Base-by-base conservation (phyloP, 2,329 filamentous ascomycete species). In the Colletotrichum somersetense region DNA sequence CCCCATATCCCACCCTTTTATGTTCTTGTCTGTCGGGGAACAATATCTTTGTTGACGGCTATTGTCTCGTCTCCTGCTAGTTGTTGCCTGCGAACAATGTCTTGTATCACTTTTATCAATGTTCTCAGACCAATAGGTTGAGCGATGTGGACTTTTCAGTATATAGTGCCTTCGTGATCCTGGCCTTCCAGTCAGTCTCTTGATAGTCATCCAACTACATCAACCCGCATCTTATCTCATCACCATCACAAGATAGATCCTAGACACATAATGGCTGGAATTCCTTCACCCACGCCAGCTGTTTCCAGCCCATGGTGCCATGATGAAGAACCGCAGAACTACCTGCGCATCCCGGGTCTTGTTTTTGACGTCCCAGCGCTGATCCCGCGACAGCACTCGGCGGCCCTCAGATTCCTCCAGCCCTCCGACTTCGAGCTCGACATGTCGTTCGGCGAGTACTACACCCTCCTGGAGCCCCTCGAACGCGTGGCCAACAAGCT, bases 331-430 rank as follows among this genome's bases (percentile, higher is more conserved):
- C 53, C 69, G 10, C 69, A 72, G 50, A 16, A 68, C 30, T 72
- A 72, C 48, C 55, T 72, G n/a, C 69, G 69, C 53, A 69, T 72
- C 33, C 69, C 69, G 12, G 69, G 69, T 16, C 53, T 72, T 44
- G 23, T 55, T 46, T 69, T 72, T 23, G 66, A 52, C 5, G 20
- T 64, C 30, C 66, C 53, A 1, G 16, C 20, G 14, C 66, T 72
- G 11, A 65, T 72, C 8, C 66, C 69, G 12, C 57, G 55, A 8
- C n/a, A 35, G 26, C 53, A 69, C 33, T 62, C 55, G 3, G 58
- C 59, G 3, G 69, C 59, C 14, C 66, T 69, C 35, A 26, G 18
- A 16, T 72, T 64, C 55, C 66, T 72, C 12, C 61, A 65, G 2
- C 66, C 66, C 8, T 40, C 46, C 11, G 40, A 67, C 11, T 64